Conservation (phyloP, 306 rosid genomes). For the Corylus heterophylla region DNA sequence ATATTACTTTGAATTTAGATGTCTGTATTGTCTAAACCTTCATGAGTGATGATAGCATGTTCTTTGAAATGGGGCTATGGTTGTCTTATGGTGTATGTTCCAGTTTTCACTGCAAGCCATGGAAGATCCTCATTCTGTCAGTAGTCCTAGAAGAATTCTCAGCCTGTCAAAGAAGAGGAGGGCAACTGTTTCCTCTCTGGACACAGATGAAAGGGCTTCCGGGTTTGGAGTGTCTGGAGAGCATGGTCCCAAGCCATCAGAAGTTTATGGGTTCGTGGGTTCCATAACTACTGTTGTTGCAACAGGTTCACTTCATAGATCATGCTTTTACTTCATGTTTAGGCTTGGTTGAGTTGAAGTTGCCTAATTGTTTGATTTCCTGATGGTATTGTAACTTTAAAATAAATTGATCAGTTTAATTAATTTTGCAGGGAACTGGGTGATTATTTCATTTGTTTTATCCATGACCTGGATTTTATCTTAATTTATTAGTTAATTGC, state of each 20-base stretch:
- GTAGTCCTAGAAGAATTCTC: constrained; percentile 80
- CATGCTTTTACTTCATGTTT: neutral
- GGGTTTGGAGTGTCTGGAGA: constrained; percentile 64
- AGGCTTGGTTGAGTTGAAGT: neutral
- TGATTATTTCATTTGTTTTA: neutral
- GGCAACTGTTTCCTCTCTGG: constrained; percentile 48
- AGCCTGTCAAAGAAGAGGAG: constrained; percentile 63
- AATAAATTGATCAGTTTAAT: neutral
- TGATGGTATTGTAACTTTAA: neutral
- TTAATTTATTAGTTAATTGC: neutral
- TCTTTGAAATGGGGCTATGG: neutral
- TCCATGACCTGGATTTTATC: neutral
- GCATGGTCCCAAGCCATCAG: constrained; percentile 86
- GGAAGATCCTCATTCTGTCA: constrained; percentile 77
- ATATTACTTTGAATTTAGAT: neutral
- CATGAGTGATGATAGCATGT: neutral
- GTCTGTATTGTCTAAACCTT: neutral
- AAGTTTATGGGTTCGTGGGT: constrained; percentile 91
- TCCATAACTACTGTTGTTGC: constrained; percentile 78
- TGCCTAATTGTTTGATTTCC: neutral
- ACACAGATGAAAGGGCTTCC: constrained; percentile 49
- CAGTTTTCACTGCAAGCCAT: constrained; percentile 24
- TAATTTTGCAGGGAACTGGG: neutral
- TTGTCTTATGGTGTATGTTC: neutral
- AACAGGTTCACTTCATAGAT: constrained; percentile 48